Percentiles rank a stretch among this genome's conserved stretches.
Evolutionary conservation across 495 filamentous ascomycete species (phyloP).

Genomic region (Xylaria intraflava): DNA sequence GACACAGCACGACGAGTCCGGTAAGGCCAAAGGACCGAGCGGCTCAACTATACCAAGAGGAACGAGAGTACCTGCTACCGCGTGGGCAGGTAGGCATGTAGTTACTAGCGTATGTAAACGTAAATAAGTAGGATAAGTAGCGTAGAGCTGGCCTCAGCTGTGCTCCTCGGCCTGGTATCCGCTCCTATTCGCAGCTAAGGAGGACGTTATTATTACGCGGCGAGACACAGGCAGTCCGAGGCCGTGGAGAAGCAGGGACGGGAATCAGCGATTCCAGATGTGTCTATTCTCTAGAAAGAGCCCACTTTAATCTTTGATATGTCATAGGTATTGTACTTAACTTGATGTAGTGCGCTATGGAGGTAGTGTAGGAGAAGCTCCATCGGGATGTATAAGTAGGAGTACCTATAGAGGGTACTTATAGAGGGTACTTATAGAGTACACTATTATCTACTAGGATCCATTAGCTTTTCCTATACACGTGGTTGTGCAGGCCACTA

Average conservation of each 20-base stretch:
- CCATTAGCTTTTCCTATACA: slow-evolving; percentile 4
- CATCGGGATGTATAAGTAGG: too few species aligned
- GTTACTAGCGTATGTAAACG: too few species aligned
- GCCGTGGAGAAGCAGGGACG: slow-evolving; percentile 8
- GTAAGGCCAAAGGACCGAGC: background rate
- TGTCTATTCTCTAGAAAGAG: background rate
- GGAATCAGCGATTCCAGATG: background rate
- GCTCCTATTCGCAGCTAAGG: background rate
- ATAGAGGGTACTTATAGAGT: background rate
- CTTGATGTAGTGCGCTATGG: too few species aligned
- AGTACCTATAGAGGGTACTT: background rate
- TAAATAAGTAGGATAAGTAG: too few species aligned
- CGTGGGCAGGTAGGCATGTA: too few species aligned
- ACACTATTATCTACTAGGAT: background rate
- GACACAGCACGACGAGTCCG: background rate
- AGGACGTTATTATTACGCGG: background rate
- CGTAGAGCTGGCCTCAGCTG: background rate
- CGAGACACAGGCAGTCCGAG: background rate
- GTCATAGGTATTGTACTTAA: too few species aligned
- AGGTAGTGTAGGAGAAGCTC: too few species aligned
- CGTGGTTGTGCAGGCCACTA: slow-evolving; percentile 1
- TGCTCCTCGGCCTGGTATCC: background rate
- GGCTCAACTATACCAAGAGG: slow-evolving; percentile 1
- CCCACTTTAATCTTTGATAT: background rate
- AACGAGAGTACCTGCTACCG: too few species aligned